Conservation (phyloP, 257 asterid genomes). For the Salvia hispanica region DNA sequence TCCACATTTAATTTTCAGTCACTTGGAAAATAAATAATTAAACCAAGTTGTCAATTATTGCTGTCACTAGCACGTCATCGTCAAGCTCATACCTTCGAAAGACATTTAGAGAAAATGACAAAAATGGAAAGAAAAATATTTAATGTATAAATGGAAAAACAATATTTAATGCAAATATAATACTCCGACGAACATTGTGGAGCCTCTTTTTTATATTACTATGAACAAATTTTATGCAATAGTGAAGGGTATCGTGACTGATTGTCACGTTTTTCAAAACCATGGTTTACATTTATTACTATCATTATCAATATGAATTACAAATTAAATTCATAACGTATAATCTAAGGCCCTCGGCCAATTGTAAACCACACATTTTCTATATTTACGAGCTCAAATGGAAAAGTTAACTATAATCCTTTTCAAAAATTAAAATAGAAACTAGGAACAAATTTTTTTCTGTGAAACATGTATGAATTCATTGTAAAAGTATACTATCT, state of each 20-base stretch:
- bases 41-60: conserved; percentile 12
- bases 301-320: no score
- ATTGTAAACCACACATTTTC: no score
- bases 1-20: not conserved
- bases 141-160: not conserved
- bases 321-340: no score
- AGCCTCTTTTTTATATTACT: conserved; percentile 19
- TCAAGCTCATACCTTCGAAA: not conserved
- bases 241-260: not conserved
- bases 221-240: not conserved
- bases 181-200: not conserved
- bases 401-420: no score
- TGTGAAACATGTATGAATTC: no score
- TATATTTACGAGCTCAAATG: no score
- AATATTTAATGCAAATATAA: not conserved
- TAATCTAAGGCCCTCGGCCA: no score
- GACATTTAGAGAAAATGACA: conserved; percentile 10
- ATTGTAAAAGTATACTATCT: no score
- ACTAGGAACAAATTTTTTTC: no score
- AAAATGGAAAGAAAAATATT: not conserved
- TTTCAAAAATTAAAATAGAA: no score
- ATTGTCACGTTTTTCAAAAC: not conserved
- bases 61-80: not conserved
- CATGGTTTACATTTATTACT: no score
- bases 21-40: conserved; percentile 2